Percentiles rank a stretch among this genome's conserved stretches.
Evolutionary conservation across 441 rosid genomes (phyloP).

Genomic region (Rhodomyrtus psidioides): DNA sequence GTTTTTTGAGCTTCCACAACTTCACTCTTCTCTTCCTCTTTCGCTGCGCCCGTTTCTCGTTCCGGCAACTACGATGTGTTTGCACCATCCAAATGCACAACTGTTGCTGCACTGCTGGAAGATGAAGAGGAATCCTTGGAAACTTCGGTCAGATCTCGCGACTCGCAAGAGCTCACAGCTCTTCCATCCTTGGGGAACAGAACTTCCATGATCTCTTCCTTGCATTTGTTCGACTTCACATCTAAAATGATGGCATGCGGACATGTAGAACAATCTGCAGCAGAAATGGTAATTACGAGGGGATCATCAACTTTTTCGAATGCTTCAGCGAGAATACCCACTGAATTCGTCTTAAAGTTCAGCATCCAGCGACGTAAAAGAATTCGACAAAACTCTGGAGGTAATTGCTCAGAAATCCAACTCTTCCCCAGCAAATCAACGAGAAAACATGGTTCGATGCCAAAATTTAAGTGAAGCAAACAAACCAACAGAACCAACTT

Average conservation of each 20-base stretch:
- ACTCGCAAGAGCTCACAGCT: neutral
- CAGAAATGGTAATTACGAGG: constrained; percentile 10
- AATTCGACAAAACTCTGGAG: constrained; percentile 12
- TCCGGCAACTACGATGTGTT: neutral
- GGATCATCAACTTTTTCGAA: constrained; percentile 15
- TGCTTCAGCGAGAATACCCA: constrained; percentile 19
- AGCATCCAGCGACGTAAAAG: neutral
- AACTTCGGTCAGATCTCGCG: neutral
- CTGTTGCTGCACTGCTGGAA: neutral
- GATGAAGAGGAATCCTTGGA: neutral
- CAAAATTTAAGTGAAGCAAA: constrained; percentile 25
- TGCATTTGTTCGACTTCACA: constrained; percentile 11
- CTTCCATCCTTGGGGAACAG: constrained; percentile 13
- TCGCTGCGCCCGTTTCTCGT: neutral
- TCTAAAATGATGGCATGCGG: constrained; percentile 24
- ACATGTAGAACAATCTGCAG: neutral
- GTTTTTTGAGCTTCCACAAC: neutral
- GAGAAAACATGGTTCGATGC: neutral
- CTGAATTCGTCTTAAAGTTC: neutral
- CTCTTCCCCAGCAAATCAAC: constrained; percentile 4
- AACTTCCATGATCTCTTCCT: constrained; percentile 12
- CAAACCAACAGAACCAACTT: constrained; percentile 29
- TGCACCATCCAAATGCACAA: neutral
- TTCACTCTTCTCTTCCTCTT: neutral
- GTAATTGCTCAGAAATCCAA: constrained; percentile 14